Conservation (phyloP, 2,329 filamentous ascomycete genomes). For the Elsinoe necatrix region DNA sequence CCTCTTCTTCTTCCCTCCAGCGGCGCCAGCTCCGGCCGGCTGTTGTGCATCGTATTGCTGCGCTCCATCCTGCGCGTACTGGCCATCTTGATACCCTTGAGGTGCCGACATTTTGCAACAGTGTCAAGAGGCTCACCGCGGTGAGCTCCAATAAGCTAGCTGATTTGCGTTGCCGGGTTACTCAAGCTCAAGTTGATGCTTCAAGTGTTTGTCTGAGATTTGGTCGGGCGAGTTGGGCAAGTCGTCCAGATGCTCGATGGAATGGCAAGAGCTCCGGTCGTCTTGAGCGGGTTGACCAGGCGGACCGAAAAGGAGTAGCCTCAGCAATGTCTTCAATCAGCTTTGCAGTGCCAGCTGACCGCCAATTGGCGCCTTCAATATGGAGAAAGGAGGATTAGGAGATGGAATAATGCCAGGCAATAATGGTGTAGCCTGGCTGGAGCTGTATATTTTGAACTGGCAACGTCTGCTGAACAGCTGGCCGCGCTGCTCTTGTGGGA, state of each 20-base stretch:
- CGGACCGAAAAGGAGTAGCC: neutral
- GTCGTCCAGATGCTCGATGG: neutral
- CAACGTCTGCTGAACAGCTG: constrained; percentile 13
- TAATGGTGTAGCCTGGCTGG: constrained; percentile 9
- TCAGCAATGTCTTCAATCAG: neutral
- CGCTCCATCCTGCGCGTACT: constrained; percentile 19
- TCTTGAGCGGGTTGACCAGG: neutral
- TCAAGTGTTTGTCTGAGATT: too few species aligned
- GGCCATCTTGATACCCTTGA: constrained; percentile 18
- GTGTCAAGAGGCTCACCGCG: constrained; percentile 8
- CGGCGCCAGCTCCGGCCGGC: constrained; percentile 21
- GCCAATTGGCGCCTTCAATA: neutral
- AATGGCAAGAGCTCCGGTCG: neutral
- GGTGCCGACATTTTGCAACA: constrained; percentile 3
- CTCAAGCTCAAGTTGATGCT: neutral
- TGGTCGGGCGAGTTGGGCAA: neutral
- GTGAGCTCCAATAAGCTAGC: neutral
- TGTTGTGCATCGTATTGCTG: constrained; percentile 19
- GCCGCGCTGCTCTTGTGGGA: constrained; percentile 11
- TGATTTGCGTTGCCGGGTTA: neutral
- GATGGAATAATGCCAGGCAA: constrained; percentile 1
- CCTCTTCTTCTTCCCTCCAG: constrained; percentile 69
- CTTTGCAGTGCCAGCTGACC: neutral
- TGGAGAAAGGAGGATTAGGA: neutral
- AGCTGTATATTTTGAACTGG: constrained; percentile 9